phyloP scores from a whole-genome alignment of 441 rosid species.

The Theobroma grandiflorum region DNA sequence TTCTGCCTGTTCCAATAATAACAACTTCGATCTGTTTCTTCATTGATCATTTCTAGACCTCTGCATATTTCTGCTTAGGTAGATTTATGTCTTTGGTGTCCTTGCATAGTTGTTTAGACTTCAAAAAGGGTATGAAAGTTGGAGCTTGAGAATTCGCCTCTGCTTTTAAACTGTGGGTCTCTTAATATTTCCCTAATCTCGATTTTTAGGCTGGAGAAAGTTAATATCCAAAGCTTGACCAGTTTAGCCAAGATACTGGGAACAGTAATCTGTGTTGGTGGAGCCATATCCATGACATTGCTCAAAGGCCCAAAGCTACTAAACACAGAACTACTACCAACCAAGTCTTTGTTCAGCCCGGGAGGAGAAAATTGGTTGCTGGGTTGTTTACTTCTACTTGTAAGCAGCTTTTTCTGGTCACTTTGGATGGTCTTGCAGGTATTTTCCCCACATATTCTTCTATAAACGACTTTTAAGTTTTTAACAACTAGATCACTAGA shows the following conservation, averaged over 20 bases:
- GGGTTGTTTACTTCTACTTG: slow-evolving; percentile 55
- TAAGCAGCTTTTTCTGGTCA: slow-evolving; percentile 63
- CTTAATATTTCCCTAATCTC: background rate
- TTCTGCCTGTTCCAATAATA: background rate
- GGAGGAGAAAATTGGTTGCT: slow-evolving; percentile 54
- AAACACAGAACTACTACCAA: slow-evolving; percentile 26
- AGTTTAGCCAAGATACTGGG: slow-evolving; percentile 57
- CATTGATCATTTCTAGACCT: background rate
- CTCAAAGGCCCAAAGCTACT: slow-evolving; percentile 64
- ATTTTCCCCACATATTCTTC: background rate
- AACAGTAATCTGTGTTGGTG: slow-evolving; percentile 62
- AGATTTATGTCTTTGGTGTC: background rate
- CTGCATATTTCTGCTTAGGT: background rate
- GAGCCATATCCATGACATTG: slow-evolving; percentile 77
- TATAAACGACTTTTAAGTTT: background rate
- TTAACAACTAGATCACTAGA: background rate
- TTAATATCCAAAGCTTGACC: slow-evolving; percentile 44
- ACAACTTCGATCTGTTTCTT: background rate
- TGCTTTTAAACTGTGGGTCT: background rate
- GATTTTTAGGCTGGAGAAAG: slow-evolving; percentile 48
- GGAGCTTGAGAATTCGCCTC: background rate
- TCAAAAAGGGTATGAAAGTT: background rate
- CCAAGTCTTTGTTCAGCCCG: slow-evolving; percentile 32
- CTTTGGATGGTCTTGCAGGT: slow-evolving; percentile 71
- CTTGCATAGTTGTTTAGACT: background rate